Evolutionary conservation across 2,329 filamentous ascomycete species (phyloP).

Genomic region (Colletotrichum caudatum): DNA sequence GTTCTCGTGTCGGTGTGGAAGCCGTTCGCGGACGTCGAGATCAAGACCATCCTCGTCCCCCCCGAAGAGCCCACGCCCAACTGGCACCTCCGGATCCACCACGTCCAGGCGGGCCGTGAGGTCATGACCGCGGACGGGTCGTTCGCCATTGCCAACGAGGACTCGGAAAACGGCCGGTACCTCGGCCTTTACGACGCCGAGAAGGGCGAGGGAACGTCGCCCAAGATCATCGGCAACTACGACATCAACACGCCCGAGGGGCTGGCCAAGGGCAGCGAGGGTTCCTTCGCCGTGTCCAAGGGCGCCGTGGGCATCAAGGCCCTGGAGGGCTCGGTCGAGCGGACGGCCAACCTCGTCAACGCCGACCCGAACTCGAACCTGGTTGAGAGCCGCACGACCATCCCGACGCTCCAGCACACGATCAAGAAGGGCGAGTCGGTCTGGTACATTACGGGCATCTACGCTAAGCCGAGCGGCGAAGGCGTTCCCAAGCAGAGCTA

Average conservation of each 20-base stretch:
- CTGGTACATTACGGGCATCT: slow-evolving; percentile 79
- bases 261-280: slow-evolving; percentile 62
- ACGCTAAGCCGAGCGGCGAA: slow-evolving; percentile 72
- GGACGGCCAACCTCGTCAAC: slow-evolving; percentile 75
- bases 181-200: slow-evolving; percentile 59
- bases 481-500: slow-evolving; percentile 65
- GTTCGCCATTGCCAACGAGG: slow-evolving; percentile 75
- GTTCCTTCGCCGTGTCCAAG: slow-evolving; percentile 68
- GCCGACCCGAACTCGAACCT: slow-evolving; percentile 85
- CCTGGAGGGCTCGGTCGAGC: slow-evolving; percentile 60
- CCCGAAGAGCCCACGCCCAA: slow-evolving; percentile 68
- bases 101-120: slow-evolving; percentile 68
- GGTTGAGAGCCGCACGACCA: slow-evolving; percentile 76
- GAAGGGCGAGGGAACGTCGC: slow-evolving; percentile 63
- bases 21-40: slow-evolving; percentile 76
- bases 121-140: slow-evolving; percentile 80
- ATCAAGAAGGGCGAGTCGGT: slow-evolving; percentile 67
- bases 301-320: slow-evolving; percentile 70
- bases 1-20: slow-evolving; percentile 78
- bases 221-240: slow-evolving; percentile 71
- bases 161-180: slow-evolving; percentile 60
- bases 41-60: slow-evolving; percentile 75
- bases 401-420: slow-evolving; percentile 76
- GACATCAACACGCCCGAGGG: slow-evolving; percentile 66
- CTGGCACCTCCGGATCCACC: slow-evolving; percentile 78